Percentiles rank a stretch among this genome's conserved stretches.
Evolutionary conservation across 2,329 filamentous ascomycete species (phyloP).

Genomic region (Alternaria sp.): DNA sequence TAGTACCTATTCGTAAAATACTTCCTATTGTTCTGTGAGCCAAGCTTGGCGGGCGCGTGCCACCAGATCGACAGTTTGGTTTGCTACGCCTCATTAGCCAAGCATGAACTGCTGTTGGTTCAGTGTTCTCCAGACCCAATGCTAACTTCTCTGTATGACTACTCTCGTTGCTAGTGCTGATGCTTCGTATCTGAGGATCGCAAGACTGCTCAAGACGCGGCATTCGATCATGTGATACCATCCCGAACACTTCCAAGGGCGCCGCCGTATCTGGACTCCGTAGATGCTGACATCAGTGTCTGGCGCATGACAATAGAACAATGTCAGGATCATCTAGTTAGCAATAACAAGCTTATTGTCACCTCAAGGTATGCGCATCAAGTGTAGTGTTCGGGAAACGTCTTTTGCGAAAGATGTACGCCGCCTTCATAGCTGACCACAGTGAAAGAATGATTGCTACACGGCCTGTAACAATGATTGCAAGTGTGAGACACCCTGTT

Average conservation of each 20-base stretch:
- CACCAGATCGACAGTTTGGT: background rate
- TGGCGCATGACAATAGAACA: background rate
- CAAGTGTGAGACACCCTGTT: background rate
- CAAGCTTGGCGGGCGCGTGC: background rate
- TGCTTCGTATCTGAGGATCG: background rate
- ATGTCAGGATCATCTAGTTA: background rate
- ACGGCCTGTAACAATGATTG: background rate
- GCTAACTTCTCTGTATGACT: background rate
- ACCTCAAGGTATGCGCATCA: background rate
- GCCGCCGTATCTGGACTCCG: background rate
- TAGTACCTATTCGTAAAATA: background rate
- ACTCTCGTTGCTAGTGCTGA: constrained; percentile 1
- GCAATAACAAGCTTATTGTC: background rate
- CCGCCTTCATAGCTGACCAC: too few species aligned
- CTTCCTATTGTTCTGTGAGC: background rate
- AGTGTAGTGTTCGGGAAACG: background rate
- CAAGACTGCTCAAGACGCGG: background rate
- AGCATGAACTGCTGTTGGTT: background rate
- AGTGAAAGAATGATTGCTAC: background rate
- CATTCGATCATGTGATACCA: background rate
- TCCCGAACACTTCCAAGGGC: background rate
- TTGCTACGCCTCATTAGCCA: background rate
- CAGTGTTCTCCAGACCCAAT: background rate
- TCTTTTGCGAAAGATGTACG: background rate
- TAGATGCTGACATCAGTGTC: background rate